These are phyloP conservation scores for Fusarium sp. DNA, from an alignment of 2,329 filamentous ascomycete genomes.

Conservation along the genomic window DNA sequence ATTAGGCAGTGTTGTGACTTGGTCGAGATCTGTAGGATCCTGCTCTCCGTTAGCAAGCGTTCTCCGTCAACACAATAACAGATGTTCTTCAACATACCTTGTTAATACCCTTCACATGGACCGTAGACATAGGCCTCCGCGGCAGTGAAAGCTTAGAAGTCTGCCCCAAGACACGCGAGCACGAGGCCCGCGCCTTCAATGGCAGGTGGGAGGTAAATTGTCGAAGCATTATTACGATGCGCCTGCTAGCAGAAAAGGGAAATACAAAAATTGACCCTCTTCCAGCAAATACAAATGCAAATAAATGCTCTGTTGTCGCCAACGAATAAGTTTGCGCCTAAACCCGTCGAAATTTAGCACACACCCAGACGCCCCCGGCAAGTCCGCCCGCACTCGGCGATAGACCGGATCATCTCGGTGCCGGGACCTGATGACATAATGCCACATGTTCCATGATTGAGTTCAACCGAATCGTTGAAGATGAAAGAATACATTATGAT, in stretches of 20 bases:
- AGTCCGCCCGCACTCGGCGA: slow-evolving; percentile 49
- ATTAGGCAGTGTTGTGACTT: slow-evolving; percentile 90
- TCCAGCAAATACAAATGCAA: slow-evolving; percentile 34
- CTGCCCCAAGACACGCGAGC: slow-evolving; percentile 47
- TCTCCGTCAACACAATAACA: neutral
- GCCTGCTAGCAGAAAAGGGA: slow-evolving; percentile 20
- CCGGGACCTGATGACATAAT: slow-evolving; percentile 49
- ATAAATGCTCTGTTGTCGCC: slow-evolving; percentile 28
- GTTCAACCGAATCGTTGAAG: no score
- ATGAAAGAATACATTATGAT: neutral
- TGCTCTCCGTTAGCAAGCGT: slow-evolving; percentile 23
- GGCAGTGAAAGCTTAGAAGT: slow-evolving; percentile 42
- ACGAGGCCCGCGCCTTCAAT: slow-evolving; percentile 46
- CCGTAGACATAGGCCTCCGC: slow-evolving; percentile 53
- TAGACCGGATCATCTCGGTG: slow-evolving; percentile 52
- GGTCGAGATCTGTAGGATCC: slow-evolving; percentile 89
- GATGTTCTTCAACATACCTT: slow-evolving; percentile 47
- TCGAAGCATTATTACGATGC: slow-evolving; percentile 54
- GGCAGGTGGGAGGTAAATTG: slow-evolving; percentile 54
- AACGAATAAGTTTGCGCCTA: slow-evolving; percentile 46
- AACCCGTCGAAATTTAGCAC: slow-evolving; percentile 47
- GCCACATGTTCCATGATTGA: neutral
- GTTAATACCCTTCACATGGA: slow-evolving; percentile 56
- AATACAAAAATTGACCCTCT: slow-evolving; percentile 15
- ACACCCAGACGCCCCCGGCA: slow-evolving; percentile 26